Evolutionary conservation across 495 filamentous ascomycete genomes (phyloP).

Genomic region (Penicillium antarcticum): DNA sequence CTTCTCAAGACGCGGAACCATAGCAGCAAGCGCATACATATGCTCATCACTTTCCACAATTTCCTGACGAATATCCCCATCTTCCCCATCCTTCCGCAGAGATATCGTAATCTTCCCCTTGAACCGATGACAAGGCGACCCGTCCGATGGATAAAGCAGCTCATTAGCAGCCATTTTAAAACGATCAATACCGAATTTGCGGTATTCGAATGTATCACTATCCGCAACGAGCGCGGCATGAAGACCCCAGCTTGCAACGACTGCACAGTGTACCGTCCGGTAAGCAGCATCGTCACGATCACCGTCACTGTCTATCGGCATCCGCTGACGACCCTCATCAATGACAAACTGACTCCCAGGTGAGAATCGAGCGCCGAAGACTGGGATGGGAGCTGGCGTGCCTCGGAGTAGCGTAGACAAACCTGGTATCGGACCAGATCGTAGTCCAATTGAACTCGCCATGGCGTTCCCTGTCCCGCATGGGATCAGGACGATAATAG

Average conservation of each 20-base stretch:
- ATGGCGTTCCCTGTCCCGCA: constrained; percentile 90
- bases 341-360: constrained; percentile 49
- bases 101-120: constrained; percentile 51
- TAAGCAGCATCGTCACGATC: constrained; percentile 19
- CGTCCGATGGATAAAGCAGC: constrained; percentile 59
- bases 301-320: constrained; percentile 7
- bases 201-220: constrained; percentile 75
- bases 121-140: constrained; percentile 64
- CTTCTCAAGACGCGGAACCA: constrained; percentile 77
- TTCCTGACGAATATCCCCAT: background rate
- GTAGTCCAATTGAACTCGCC: constrained; percentile 59
- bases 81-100: constrained; percentile 14
- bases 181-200: constrained; percentile 66
- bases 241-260: constrained; percentile 84
- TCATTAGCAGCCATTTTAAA: constrained; percentile 82
- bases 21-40: constrained; percentile 70
- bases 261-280: constrained; percentile 61
- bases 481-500: constrained; percentile 64
- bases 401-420: constrained; percentile 46
- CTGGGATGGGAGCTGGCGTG: constrained; percentile 42
- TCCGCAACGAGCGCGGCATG: constrained; percentile 86
- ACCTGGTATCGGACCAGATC: constrained; percentile 21
- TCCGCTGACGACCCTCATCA: constrained; percentile 34
- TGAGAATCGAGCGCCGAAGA: constrained; percentile 64
- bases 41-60: constrained; percentile 31